A percentile compares a stretch with the other conserved stretches of the same genome.
These are phyloP conservation scores for Aspergillus chevalieri DNA, from an alignment of 2,329 filamentous ascomycete genomes.

Conservation along the genomic window DNA sequence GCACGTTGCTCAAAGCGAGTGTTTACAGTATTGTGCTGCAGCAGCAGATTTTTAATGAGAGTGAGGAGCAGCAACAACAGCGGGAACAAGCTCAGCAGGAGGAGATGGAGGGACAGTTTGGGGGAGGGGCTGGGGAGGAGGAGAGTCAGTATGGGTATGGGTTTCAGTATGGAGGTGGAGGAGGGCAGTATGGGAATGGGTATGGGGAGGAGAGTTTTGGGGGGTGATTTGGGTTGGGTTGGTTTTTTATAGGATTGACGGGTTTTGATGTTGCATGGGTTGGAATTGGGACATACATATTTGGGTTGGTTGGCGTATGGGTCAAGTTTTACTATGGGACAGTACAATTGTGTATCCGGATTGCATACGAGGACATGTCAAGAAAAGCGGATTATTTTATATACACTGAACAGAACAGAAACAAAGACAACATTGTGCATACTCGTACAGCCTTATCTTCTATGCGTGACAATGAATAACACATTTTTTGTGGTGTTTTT, in stretches of 20 bases:
- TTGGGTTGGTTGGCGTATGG: not conserved
- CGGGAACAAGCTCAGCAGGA: conserved; percentile 11
- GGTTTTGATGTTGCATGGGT: too few species aligned
- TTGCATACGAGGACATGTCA: conserved; percentile 27
- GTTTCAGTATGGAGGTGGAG: conserved; percentile 4
- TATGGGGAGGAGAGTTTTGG: not conserved
- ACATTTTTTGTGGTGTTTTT: not conserved
- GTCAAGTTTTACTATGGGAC: not conserved
- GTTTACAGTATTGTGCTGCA: conserved; percentile 98
- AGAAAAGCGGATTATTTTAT: conserved; percentile 12
- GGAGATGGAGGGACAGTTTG: conserved; percentile 18
- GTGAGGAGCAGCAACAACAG: conserved; percentile 29
- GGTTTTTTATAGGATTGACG: too few species aligned
- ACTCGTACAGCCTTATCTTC: conserved; percentile 12
- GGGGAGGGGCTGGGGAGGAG: conserved; percentile 6
- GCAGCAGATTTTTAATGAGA: conserved; percentile 78
- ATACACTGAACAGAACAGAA: conserved; percentile 16
- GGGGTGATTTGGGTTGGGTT: too few species aligned
- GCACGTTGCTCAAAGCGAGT: conserved; percentile 92
- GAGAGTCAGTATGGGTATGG: conserved; percentile 1
- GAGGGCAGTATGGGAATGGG: not conserved
- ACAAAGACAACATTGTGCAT: conserved; percentile 5
- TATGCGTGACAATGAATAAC: conserved; percentile 4
- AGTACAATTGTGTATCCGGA: not conserved
- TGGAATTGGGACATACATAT: not conserved